These are phyloP conservation scores for Gossypium herbaceum DNA, from an alignment of 345 rosid species.

Conservation along the genomic window DNA sequence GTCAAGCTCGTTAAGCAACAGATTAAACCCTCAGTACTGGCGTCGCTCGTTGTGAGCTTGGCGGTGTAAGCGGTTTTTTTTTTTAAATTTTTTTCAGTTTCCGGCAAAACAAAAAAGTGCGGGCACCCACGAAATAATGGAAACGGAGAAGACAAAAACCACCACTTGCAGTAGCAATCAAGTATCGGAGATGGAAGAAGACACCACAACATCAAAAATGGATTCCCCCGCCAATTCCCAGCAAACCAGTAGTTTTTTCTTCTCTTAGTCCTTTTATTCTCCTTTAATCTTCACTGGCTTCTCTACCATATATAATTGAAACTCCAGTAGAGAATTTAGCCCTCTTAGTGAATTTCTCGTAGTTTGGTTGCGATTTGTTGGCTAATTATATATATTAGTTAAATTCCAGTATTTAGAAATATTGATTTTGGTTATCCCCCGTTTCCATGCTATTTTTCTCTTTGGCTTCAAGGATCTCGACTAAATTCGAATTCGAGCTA, in stretches of 20 bases:
- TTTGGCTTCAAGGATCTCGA: no score
- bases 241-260: constrained; percentile 32
- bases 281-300: not conserved
- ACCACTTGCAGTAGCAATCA: not conserved
- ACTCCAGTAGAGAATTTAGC: not conserved
- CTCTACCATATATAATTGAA: not conserved
- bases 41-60: not conserved
- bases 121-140: not conserved
- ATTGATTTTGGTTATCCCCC: no score
- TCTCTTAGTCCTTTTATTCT: not conserved
- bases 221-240: constrained; percentile 38
- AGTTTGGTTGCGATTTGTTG: not conserved
- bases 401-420: no score
- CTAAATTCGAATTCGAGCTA: no score
- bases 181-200: constrained; percentile 21
- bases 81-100: not conserved
- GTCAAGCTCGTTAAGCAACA: not conserved
- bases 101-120: not conserved
- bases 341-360: not conserved
- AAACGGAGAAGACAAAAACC: not conserved
- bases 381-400: not conserved
- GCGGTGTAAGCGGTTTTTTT: not conserved
- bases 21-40: not conserved
- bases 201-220: constrained; percentile 10
- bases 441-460: no score